Conservation (phyloP, 1,284 basidiomycete species). For the Apiotrichum veenhuisii region DNA sequence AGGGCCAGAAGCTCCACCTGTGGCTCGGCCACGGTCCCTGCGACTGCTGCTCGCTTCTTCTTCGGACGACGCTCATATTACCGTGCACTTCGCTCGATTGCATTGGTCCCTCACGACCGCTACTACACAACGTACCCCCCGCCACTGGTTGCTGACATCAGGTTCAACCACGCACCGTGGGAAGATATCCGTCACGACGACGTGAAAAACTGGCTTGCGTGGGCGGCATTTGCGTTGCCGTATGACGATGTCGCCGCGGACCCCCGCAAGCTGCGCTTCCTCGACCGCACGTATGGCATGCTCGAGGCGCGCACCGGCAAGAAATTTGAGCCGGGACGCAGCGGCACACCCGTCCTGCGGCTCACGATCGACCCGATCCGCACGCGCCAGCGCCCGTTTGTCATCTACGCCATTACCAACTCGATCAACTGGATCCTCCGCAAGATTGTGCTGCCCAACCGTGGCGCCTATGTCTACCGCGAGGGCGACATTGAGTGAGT, state of each 20-base stretch:
- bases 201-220: conserved; percentile 73
- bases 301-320: conserved; percentile 71
- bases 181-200: conserved; percentile 64
- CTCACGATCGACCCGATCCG: conserved; percentile 75
- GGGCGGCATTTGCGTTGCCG: conserved; percentile 70
- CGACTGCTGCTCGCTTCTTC: too few relatives aligned
- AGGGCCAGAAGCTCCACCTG: too few relatives aligned
- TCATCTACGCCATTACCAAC: conserved; percentile 64
- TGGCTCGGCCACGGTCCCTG: too few relatives aligned
- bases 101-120: too few relatives aligned
- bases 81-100: too few relatives aligned
- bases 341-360: conserved; percentile 60
- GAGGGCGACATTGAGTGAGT: conserved; percentile 53
- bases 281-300: conserved; percentile 61
- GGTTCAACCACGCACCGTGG: conserved; percentile 74
- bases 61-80: too few relatives aligned
- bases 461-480: conserved; percentile 33
- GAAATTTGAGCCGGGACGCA: conserved; percentile 61
- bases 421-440: conserved; percentile 52
- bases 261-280: conserved; percentile 52
- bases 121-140: background rate
- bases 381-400: conserved; percentile 60
- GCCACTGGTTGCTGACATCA: conserved; percentile 24
- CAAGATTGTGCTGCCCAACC: conserved; percentile 31
- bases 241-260: conserved; percentile 54